Evolutionary conservation across 805 yeast genomes (phyloP).

Genomic region (Cyberlindnera suaveolens): DNA sequence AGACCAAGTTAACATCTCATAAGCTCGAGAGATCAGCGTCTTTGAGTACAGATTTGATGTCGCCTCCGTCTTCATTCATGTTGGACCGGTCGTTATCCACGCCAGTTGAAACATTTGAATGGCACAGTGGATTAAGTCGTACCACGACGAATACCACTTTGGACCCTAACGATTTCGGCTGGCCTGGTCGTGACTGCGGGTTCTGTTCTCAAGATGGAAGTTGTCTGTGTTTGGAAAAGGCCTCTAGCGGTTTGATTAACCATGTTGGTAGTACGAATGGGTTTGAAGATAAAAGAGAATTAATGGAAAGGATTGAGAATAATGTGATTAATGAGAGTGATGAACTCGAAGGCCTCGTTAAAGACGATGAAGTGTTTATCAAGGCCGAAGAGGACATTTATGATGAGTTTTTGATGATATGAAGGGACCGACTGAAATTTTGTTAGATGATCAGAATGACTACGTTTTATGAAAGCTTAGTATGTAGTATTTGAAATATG

Average conservation of each 20-base stretch:
- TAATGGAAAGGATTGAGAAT: constrained; percentile 2
- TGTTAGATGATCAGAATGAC: background rate
- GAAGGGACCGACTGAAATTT: background rate
- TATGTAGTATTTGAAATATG: background rate
- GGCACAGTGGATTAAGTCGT: constrained; percentile 3
- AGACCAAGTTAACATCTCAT: background rate
- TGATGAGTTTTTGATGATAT: constrained; percentile 15
- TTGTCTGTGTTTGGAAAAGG: constrained; percentile 15
- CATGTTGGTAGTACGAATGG: too few relatives aligned
- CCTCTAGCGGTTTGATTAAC: background rate
- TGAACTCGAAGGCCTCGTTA: constrained; percentile 2
- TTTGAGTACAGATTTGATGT: constrained; percentile 8
- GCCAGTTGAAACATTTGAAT: background rate
- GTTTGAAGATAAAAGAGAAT: constrained; percentile 1
- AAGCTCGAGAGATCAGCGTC: constrained; percentile 16
- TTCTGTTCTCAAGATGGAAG: constrained; percentile 11
- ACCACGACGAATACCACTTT: constrained; percentile 19
- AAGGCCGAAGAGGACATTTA: constrained; percentile 4
- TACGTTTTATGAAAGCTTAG: background rate
- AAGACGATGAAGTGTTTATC: constrained; percentile 1
- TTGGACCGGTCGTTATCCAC: constrained; percentile 5
- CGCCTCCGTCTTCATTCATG: constrained; percentile 5
- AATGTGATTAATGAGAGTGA: constrained; percentile 9
- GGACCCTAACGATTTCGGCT: constrained; percentile 12
- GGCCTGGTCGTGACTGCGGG: constrained; percentile 12